Evolutionary conservation across 352 stramenopile genomes (phyloP).

Genomic region (Phytophthora pinifolia): DNA sequence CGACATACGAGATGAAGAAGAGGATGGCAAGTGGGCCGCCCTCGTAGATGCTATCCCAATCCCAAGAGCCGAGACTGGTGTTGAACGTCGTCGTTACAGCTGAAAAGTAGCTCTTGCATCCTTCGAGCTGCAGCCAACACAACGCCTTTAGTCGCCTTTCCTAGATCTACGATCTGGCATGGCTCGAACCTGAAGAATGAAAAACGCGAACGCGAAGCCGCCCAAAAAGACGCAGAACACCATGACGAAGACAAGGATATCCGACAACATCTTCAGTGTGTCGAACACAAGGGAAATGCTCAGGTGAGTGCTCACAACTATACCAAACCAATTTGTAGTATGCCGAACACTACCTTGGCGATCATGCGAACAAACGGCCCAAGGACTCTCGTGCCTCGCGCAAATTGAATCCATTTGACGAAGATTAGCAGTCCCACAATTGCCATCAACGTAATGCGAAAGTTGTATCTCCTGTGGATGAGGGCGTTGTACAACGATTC

Average conservation of each 20-base stretch:
- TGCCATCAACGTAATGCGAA: conserved; percentile 76
- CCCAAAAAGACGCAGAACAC: conserved; percentile 75
- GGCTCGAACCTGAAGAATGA: conserved; percentile 71
- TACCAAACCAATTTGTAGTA: background rate
- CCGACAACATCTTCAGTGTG: conserved; percentile 69
- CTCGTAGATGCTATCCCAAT: conserved; percentile 74
- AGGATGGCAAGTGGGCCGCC: conserved; percentile 66
- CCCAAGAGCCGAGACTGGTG: conserved; percentile 74
- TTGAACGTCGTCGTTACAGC: conserved; percentile 63
- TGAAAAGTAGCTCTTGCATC: conserved; percentile 61
- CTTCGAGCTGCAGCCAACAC: conserved; percentile 49
- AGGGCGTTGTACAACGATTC: conserved; percentile 60
- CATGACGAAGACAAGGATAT: conserved; percentile 74
- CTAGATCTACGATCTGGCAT: background rate
- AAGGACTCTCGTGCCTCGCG: conserved; percentile 59
- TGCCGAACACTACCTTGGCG: conserved; percentile 50
- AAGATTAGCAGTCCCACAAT: conserved; percentile 80
- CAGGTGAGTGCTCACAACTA: background rate
- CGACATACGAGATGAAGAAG: conserved; percentile 69
- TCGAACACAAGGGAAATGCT: background rate
- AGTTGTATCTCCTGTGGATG: conserved; percentile 65
- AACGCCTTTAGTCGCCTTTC: background rate
- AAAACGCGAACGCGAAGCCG: conserved; percentile 80
- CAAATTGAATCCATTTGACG: conserved; percentile 83
- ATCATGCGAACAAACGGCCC: conserved; percentile 87